Percentiles rank a stretch among this genome's conserved stretches.
These are phyloP conservation scores for Moesziomyces sp. DNA, from an alignment of 1,284 basidiomycete species.

Conservation along the genomic window DNA sequence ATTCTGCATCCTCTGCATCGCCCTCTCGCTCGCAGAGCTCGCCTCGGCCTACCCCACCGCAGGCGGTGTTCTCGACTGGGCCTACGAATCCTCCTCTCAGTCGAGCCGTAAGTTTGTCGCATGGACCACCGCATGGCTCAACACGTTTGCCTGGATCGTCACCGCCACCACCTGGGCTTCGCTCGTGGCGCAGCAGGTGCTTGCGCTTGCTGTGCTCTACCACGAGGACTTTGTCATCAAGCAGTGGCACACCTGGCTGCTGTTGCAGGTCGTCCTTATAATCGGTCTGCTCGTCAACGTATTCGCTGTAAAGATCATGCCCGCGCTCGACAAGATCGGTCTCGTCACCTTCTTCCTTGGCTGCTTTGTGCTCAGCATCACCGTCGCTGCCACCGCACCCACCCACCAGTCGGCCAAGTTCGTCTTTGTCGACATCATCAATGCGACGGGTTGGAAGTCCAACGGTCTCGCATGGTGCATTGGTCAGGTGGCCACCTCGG, in stretches of 20 bases:
- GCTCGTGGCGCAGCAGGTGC: slow-evolving; percentile 30
- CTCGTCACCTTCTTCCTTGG: slow-evolving; percentile 27
- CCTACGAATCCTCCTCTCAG: slow-evolving; percentile 29
- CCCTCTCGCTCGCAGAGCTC: slow-evolving; percentile 33
- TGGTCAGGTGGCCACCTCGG: slow-evolving; percentile 31
- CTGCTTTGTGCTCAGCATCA: slow-evolving; percentile 37
- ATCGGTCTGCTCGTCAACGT: slow-evolving; percentile 24
- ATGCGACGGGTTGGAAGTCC: slow-evolving; percentile 24
- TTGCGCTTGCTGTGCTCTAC: slow-evolving; percentile 28
- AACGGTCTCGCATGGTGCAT: slow-evolving; percentile 31
- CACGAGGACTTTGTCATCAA: slow-evolving; percentile 35
- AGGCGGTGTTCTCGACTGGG: slow-evolving; percentile 33
- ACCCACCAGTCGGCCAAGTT: slow-evolving; percentile 29
- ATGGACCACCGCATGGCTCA: slow-evolving; percentile 37
- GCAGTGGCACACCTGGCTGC: slow-evolving; percentile 36
- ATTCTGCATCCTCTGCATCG: slow-evolving; percentile 32
- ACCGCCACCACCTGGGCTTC: slow-evolving; percentile 32
- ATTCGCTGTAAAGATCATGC: slow-evolving; percentile 37
- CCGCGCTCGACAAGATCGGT: slow-evolving; percentile 29
- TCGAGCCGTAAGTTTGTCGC: slow-evolving; percentile 33
- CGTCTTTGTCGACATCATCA: slow-evolving; percentile 38
- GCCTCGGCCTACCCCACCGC: slow-evolving; percentile 30
- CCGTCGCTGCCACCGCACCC: slow-evolving; percentile 25
- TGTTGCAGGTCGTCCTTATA: slow-evolving; percentile 25
- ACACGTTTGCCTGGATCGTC: slow-evolving; percentile 39